Evolutionary conservation across 2,329 filamentous ascomycete species (phyloP).

Genomic region (Penicillium sp.): DNA sequence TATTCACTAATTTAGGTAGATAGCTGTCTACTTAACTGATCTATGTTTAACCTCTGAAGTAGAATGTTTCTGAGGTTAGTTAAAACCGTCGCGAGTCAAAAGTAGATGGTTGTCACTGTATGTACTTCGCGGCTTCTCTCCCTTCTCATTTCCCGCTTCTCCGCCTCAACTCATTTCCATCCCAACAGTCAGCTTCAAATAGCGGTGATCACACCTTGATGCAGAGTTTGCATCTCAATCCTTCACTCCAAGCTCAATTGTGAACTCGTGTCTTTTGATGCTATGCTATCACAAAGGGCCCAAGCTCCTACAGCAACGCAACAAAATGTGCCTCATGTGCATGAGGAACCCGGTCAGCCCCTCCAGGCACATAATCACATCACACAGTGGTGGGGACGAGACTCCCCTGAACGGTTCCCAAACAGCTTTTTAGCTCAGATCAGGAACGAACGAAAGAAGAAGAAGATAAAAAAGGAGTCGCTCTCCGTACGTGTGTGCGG

Average conservation of each 20-base stretch:
- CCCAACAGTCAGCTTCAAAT: neutral
- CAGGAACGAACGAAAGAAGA: neutral
- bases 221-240: neutral
- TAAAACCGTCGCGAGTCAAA: too few species aligned
- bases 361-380: conserved; percentile 25
- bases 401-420: neutral
- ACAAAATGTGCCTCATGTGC: conserved; percentile 20
- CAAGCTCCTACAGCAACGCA: conserved; percentile 18
- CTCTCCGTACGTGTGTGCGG: neutral
- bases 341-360: conserved; percentile 7
- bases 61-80: too few species aligned
- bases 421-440: neutral
- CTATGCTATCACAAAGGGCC: conserved; percentile 12
- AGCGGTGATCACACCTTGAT: neutral
- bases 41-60: too few species aligned
- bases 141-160: neutral
- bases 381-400: conserved; percentile 10
- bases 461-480: neutral
- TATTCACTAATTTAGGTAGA: too few species aligned
- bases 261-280: conserved; percentile 4
- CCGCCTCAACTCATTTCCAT: neutral
- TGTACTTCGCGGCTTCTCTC: neutral
- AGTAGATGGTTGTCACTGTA: too few species aligned
- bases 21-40: too few species aligned
- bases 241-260: conserved; percentile 5